Base-by-base conservation (phyloP, 805 yeast genomes). In the Pichia gijzeniarum region DNA sequence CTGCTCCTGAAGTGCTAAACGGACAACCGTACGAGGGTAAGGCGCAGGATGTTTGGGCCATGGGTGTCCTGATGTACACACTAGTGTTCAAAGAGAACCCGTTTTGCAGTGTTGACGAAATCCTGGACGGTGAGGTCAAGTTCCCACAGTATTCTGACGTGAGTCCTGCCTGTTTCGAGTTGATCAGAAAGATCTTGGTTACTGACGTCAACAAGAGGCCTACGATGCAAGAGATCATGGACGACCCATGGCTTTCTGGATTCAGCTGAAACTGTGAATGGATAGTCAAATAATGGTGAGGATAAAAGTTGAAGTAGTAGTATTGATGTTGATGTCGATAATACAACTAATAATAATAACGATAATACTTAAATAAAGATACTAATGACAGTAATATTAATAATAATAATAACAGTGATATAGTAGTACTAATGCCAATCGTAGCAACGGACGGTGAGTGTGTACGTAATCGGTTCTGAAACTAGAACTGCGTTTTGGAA, bases 1-100 rank as follows among this genome's bases (percentile, higher is more conserved):
- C 98, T 1, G 95, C 98, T 0, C 99, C 99, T 0, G 99, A 93
- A 63, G 96, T 93, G 0, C 70, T 93, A 31, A 74, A 81, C 42
- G 99, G 98, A 2, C 81, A 80, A 49, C 83, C 90, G 19, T 93
- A 91, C 58, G 88, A 80, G 42, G 99, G 99, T 19, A 83, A 79
- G 60, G 91, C 95, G 3, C 99, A 93, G 63, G 99, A 93, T 65
- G 82, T 90, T 2, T 93, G 99, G 99, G 96, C 98, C 0, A 71
- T 91, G 59, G 99, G 99, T 2, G 85, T 93, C 19, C 68, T 93
- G 47, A 68, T 93, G 19, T 93, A 90, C 65, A 93, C 97, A 0
- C 76, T 93, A 58, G 73, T 91, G 6, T 93, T 84, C 71, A 87
- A 90, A 60, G 98, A 93, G 60, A 90, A 91, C 57, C 99, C 99